Percentiles rank a stretch among this genome's conserved stretches.
Evolutionary conservation across 2,329 filamentous ascomycete species (phyloP).

Genomic region (Pseudocercospora macadamiae): DNA sequence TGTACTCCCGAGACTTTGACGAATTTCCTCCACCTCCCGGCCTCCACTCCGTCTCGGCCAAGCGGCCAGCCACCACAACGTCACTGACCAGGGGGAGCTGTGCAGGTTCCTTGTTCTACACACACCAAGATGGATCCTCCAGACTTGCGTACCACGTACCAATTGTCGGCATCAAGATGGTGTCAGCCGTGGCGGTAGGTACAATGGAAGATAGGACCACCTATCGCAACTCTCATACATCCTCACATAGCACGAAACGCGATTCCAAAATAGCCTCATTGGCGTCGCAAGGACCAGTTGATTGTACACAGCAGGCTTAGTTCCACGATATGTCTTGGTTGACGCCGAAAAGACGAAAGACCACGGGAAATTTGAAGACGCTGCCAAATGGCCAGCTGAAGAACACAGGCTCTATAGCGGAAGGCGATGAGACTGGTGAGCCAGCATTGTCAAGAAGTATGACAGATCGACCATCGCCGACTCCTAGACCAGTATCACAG

Average conservation of each 20-base stretch:
- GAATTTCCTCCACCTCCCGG: too few species aligned
- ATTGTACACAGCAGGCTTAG: not conserved
- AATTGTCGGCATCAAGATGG: constrained; percentile 16
- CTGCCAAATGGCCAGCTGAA: constrained; percentile 18
- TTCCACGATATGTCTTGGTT: constrained; percentile 29
- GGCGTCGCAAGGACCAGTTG: not conserved
- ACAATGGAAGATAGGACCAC: constrained; percentile 8
- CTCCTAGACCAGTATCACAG: constrained; percentile 15
- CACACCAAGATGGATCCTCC: constrained; percentile 12
- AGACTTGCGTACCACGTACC: constrained; percentile 3
- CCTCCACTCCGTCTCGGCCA: too few species aligned
- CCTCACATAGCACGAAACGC: not conserved
- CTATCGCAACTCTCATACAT: not conserved
- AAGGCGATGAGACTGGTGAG: constrained; percentile 9
- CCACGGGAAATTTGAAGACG: constrained; percentile 31
- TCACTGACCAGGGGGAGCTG: constrained; percentile 10
- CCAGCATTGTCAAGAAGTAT: not conserved
- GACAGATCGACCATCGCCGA: constrained; percentile 15
- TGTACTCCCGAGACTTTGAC: too few species aligned
- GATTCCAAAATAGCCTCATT: not conserved
- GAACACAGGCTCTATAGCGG: not conserved
- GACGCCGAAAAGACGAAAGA: constrained; percentile 31
- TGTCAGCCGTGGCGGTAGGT: constrained; percentile 10
- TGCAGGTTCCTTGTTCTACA: constrained; percentile 18
- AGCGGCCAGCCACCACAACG: constrained; percentile 5